phyloP scores from a whole-genome alignment of 1,139 yeast species.

The Protomyces inundatus region DNA sequence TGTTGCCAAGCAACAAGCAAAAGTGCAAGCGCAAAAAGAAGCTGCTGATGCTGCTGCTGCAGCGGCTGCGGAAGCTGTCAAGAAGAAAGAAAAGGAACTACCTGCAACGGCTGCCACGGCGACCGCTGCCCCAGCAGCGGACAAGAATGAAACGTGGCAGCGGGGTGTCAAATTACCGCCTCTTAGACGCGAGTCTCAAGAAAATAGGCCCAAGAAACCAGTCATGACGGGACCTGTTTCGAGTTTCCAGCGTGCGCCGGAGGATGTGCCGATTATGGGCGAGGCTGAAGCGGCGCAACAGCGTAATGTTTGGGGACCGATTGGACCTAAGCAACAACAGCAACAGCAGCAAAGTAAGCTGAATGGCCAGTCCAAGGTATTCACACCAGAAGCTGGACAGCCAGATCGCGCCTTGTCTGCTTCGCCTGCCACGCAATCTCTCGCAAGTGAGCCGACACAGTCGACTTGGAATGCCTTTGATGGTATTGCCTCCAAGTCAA shows the following conservation, averaged over 20 bases:
- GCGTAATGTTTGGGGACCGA: slow-evolving; percentile 19
- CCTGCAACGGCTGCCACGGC: not conserved
- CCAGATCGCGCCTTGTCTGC: not conserved
- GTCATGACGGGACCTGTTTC: not conserved
- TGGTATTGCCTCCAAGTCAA: not conserved
- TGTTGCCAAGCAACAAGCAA: not conserved
- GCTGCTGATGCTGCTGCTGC: not conserved
- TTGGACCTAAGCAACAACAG: slow-evolving; percentile 5
- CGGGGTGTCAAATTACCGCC: not conserved
- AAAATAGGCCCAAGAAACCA: not conserved
- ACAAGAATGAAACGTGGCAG: not conserved
- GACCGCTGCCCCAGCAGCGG: not conserved
- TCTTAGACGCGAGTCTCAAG: not conserved
- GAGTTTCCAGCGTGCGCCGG: not conserved
- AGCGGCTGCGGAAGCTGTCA: too few relatives aligned
- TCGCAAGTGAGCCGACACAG: not conserved
- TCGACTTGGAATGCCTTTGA: not conserved
- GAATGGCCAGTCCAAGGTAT: too few relatives aligned
- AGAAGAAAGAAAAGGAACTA: not conserved
- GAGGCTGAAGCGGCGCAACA: not conserved
- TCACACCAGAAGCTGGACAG: not conserved
- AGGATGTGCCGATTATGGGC: not conserved
- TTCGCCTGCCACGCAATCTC: not conserved
- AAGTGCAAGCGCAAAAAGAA: not conserved
- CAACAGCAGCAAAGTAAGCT: not conserved